These are phyloP conservation scores for Clarireedia paspali DNA, from an alignment of 2,329 filamentous ascomycete genomes.

Conservation along the genomic window DNA sequence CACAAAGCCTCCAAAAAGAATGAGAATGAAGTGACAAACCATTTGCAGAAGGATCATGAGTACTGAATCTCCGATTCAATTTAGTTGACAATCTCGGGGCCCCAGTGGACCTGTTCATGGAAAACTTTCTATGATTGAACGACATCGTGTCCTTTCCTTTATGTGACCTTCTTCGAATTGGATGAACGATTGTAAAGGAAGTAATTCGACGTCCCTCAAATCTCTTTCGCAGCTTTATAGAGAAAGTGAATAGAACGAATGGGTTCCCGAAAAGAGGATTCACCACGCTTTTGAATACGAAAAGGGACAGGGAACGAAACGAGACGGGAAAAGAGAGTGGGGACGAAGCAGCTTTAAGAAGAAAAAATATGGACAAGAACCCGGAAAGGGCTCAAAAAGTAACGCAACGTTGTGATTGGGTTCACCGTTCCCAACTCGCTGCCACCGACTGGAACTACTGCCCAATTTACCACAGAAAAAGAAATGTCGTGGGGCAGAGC, in stretches of 20 bases:
- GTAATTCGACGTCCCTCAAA: not conserved
- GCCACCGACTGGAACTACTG: not conserved
- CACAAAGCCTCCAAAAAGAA: not conserved
- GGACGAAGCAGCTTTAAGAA: not conserved
- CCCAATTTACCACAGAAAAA: not conserved
- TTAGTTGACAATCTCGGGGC: slow-evolving; percentile 42
- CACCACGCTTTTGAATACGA: not conserved
- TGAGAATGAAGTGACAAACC: slow-evolving; percentile 35
- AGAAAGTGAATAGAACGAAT: slow-evolving; percentile 1
- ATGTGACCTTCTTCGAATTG: not conserved
- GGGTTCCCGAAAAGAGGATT: not conserved
- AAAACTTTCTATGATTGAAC: slow-evolving; percentile 54
- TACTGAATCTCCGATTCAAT: slow-evolving; percentile 46
- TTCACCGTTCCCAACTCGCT: not conserved
- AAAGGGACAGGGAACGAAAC: not conserved
- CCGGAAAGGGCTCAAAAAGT: not conserved
- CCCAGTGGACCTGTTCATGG: slow-evolving; percentile 59
- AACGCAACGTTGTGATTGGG: not conserved
- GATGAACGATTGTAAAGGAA: not conserved
- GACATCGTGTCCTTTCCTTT: slow-evolving; percentile 19
- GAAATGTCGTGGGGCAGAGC: not conserved
- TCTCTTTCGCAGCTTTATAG: not conserved
- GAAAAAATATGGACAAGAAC: not conserved
- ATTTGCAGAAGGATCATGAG: slow-evolving; percentile 47
- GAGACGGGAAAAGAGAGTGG: not conserved